Percentiles rank a stretch among this genome's conserved stretches.
Evolutionary conservation across 176 grass and related monocot species (phyloP).

Genomic region (Carex parvula): DNA sequence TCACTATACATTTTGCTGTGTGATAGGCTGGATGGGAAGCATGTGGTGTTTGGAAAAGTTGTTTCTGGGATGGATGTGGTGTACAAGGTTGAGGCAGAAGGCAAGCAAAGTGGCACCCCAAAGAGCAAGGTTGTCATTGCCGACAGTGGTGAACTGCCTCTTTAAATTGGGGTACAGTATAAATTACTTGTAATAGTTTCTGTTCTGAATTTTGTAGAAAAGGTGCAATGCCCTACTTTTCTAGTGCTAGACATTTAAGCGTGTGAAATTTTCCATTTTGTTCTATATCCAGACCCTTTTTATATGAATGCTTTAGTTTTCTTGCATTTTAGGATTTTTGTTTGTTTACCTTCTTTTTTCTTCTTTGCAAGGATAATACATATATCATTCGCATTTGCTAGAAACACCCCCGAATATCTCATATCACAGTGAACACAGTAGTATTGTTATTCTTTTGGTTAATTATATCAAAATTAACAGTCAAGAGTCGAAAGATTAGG

Average conservation of each 20-base stretch:
- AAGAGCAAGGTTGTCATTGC: slow-evolving; percentile 71
- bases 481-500: neutral
- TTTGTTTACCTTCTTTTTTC: too few relatives aligned
- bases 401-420: neutral
- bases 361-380: neutral
- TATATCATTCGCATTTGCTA: neutral
- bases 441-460: neutral
- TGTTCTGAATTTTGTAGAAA: neutral
- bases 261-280: neutral
- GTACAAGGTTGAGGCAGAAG: slow-evolving; percentile 96
- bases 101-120: slow-evolving; percentile 62
- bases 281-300: neutral
- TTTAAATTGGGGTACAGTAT: slow-evolving; percentile 29
- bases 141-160: slow-evolving; percentile 70
- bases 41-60: slow-evolving; percentile 97
- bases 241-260: neutral
- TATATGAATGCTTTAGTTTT: slow-evolving; percentile 4
- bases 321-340: neutral
- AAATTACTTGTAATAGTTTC: neutral
- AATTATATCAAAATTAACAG: neutral
- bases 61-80: slow-evolving; percentile 96
- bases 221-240: neutral
- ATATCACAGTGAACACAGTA: neutral
- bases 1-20: neutral
- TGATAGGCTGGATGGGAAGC: slow-evolving; percentile 88